Evolutionary conservation across 768 basidiomycete genomes (phyloP), one percentile per base, ranked within the genome.

Genomic region (Naganishia randhawae): DNA sequence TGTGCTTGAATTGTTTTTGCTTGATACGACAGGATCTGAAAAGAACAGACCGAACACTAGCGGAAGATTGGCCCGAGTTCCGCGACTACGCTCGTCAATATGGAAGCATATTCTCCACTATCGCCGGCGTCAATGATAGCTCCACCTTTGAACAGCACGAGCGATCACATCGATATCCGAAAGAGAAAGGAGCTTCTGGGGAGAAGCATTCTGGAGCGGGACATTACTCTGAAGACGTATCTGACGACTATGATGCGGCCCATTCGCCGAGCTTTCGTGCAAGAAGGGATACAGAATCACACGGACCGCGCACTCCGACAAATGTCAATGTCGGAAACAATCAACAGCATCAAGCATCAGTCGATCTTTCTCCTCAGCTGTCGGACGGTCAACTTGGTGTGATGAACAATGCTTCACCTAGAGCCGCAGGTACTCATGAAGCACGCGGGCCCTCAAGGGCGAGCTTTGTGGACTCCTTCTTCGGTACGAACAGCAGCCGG

Each of bases 11-110:
- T 32, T 50, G 27, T 41, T 37, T 57, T 57, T 22, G 13, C 8
- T 16, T 10, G 33, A 22, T 11, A 16, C 16, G 50, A n/a, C 63
- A 81, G 84, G 96, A 98, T 80, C 87, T 99, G 63, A 89, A 91
- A 76, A 93, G 94, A 82, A 93, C 93, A 0, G 93, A 94, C 2
- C 86, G 89, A 31, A 87, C 89, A 14, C 90, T 99, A 78, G 89
- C 89, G 77, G 90, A 97, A 19, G 96, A 97, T 78, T 99, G 96
- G 96, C 96, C 96, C 6, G 91, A 96, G 79, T 98, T 95, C 75
- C 94, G 91, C 87, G 89, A 92, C 71, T 91, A 92, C 77, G 96
- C 96, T 14, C 86, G 92, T 53, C 84, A 89, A 52, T 83, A 95
- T 57, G 96, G 95, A 4, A 93, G 92, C 5, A 92, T 95, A 66